Percentiles rank a stretch among this genome's conserved stretches.
These are phyloP conservation scores for Pelargonium fulgidum DNA, from an alignment of 441 rosid genomes.

Conservation along the genomic window DNA sequence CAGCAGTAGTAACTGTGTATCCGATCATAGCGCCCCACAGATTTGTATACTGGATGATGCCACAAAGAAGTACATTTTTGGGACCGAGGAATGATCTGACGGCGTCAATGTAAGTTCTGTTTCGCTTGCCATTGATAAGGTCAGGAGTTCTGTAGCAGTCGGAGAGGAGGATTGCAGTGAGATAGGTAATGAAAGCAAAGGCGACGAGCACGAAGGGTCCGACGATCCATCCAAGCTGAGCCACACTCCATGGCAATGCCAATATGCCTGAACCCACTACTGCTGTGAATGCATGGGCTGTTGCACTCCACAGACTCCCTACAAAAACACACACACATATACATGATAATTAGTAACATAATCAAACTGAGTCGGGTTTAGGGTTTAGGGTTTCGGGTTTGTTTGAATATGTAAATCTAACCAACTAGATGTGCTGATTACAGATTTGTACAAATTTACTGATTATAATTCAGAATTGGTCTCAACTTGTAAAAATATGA, in stretches of 20 bases:
- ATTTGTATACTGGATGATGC: constrained; percentile 16
- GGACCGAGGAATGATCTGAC: constrained; percentile 27
- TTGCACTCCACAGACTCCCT: constrained; percentile 27
- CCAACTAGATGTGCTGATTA: no score
- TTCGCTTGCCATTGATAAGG: constrained; percentile 26
- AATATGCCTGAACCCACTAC: constrained; percentile 30
- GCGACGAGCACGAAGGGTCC: constrained; percentile 15
- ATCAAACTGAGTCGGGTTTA: neutral
- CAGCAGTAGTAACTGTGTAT: constrained; percentile 26
- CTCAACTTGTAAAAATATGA: no score
- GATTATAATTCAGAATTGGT: no score
- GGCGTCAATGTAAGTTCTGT: constrained; percentile 25
- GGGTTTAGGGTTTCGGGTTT: neutral
- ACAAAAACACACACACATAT: neutral
- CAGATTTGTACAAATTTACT: no score
- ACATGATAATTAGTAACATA: neutral
- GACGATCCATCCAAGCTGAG: constrained; percentile 32
- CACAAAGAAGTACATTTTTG: constrained; percentile 22
- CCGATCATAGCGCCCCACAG: constrained; percentile 31
- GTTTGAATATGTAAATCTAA: no score
- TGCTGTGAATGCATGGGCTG: constrained; percentile 33
- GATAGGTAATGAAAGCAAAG: constrained; percentile 24
- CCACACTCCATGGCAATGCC: constrained; percentile 33
- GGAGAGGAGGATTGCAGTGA: constrained; percentile 16
- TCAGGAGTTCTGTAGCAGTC: constrained; percentile 35